phyloP scores from a whole-genome alignment of 768 basidiomycete species.

The Pleurotus giganteus region DNA sequence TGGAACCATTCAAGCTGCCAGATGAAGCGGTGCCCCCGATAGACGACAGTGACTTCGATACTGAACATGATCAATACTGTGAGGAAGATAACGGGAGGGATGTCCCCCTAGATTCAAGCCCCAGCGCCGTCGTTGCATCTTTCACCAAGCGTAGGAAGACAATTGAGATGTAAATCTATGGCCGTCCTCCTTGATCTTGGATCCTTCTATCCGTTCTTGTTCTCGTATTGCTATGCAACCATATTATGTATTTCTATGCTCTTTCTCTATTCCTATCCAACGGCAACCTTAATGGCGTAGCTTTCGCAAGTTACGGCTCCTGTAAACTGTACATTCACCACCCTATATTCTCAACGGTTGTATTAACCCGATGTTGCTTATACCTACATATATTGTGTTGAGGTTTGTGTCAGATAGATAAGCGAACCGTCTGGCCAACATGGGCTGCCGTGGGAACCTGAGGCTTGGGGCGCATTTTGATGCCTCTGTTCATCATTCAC shows the following conservation, averaged over 20 bases:
- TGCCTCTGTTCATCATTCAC: constrained; percentile 7
- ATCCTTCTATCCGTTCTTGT: neutral
- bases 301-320: too few relatives aligned
- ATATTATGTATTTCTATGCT: constrained; percentile 3
- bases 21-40: constrained; percentile 22
- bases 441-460: constrained; percentile 8
- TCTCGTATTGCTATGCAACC: constrained; percentile 10
- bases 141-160: constrained; percentile 15
- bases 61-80: constrained; percentile 24
- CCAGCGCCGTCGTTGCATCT: constrained; percentile 3
- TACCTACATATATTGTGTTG: neutral
- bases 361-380: neutral
- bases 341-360: neutral
- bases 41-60: constrained; percentile 32
- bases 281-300: neutral
- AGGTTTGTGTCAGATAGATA: constrained; percentile 1
- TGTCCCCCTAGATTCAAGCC: neutral
- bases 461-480: constrained; percentile 3
- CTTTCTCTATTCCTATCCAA: neutral
- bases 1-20: constrained; percentile 53
- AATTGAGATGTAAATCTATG: neutral
- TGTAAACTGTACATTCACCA: neutral
- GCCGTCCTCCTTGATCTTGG: neutral
- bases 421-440: constrained; percentile 5
- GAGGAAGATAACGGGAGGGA: constrained; percentile 23